These are phyloP conservation scores for Otatea glauca DNA, from an alignment of 176 grass and related monocot species.

Conservation along the genomic window DNA sequence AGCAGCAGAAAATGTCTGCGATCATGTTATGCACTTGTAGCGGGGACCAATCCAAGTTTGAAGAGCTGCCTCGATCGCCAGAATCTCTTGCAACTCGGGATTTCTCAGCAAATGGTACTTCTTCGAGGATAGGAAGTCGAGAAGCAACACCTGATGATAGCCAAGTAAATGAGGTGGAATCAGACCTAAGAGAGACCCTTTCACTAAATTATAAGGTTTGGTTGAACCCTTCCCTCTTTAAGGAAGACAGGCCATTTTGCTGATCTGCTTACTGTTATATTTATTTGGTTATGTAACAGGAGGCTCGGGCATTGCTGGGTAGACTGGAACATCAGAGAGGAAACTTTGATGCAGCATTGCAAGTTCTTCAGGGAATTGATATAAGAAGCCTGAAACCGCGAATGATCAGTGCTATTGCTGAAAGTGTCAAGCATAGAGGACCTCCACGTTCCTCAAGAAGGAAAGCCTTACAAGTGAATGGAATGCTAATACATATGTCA, in stretches of 20 bases:
- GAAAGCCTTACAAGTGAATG: constrained; percentile 61
- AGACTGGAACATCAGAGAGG: constrained; percentile 95
- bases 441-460: constrained; percentile 64
- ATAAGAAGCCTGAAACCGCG: constrained; percentile 66
- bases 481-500: constrained; percentile 84
- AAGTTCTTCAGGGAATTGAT: constrained; percentile 97
- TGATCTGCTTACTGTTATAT: constrained; percentile 38
- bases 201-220: constrained; percentile 99
- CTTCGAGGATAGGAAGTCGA: constrained; percentile 61
- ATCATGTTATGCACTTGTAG: constrained; percentile 93
- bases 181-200: constrained; percentile 85
- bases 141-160: constrained; percentile 79
- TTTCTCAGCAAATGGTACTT: constrained; percentile 72
- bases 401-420: constrained; percentile 74
- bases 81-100: constrained; percentile 96
- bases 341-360: constrained; percentile 93
- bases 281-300: constrained; percentile 59
- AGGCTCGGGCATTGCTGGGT: constrained; percentile 90
- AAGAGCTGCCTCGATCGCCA: constrained; percentile 77
- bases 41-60: constrained; percentile 84
- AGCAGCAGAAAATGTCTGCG: constrained; percentile 39
- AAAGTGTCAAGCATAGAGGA: constrained; percentile 67
- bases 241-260: constrained; percentile 27
- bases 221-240: constrained; percentile 14
- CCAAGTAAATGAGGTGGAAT: constrained; percentile 93